A percentile compares a stretch with the other conserved stretches of the same genome.
These are phyloP conservation scores for Coniophora puteana DNA, from an alignment of 1,284 basidiomycete species.

Conservation along the genomic window DNA sequence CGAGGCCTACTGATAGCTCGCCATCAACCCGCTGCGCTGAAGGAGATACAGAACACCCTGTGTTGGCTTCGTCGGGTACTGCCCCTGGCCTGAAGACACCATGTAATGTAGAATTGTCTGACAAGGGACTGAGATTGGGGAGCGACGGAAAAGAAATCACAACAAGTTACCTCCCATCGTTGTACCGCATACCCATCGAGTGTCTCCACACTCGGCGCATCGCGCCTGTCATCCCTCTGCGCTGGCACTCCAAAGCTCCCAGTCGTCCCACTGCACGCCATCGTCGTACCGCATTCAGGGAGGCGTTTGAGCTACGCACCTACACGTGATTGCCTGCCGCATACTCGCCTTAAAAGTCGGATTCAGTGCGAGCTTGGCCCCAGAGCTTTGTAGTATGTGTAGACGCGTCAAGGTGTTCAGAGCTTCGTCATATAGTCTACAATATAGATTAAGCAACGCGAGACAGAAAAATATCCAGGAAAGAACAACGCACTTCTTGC, in stretches of 20 bases:
- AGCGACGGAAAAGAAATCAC: too few species aligned
- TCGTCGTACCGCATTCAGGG: too few species aligned
- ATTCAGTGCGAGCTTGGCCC: conserved; percentile 66
- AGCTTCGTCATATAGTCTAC: conserved; percentile 75
- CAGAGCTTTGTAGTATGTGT: conserved; percentile 69
- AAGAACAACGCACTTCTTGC: conserved; percentile 54
- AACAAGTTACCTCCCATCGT: conserved; percentile 82
- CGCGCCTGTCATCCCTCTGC: conserved; percentile 56
- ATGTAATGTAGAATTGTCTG: conserved; percentile 95
- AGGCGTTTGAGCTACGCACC: too few species aligned
- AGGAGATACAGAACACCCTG: conserved; percentile 83
- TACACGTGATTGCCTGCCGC: conserved; percentile 87
- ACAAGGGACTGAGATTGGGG: too few species aligned
- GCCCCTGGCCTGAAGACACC: conserved; percentile 88
- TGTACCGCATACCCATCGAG: conserved; percentile 87
- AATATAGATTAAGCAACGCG: too few species aligned
- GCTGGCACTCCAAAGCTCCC: conserved; percentile 90
- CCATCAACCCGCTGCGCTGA: conserved; percentile 86
- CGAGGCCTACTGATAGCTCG: conserved; percentile 47
- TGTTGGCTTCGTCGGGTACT: conserved; percentile 67
- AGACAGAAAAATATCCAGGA: too few species aligned
- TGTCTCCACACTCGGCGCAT: conserved; percentile 54
- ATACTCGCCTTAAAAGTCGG: conserved; percentile 77
- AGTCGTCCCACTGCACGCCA: conserved; percentile 67
- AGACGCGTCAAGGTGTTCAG: conserved; percentile 64